Conservation (phyloP, 257 asterid genomes). For the Lavandula angustifolia region DNA sequence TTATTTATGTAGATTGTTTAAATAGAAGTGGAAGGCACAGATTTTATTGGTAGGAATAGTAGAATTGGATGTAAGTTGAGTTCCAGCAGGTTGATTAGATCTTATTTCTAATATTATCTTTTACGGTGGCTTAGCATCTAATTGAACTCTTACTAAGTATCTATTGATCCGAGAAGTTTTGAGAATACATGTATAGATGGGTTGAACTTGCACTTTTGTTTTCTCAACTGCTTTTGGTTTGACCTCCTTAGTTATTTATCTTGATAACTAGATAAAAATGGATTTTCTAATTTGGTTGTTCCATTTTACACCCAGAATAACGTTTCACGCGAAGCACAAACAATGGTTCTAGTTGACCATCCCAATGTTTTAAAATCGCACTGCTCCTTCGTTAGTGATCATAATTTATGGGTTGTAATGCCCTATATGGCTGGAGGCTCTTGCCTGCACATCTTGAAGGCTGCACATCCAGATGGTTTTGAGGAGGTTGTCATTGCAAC, state of each 20-base stretch:
- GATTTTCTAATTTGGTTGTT: conserved; percentile 35
- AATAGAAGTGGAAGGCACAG: too few relatives aligned
- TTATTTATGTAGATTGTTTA: too few relatives aligned
- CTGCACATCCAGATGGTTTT: conserved; percentile 86
- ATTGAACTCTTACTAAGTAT: conserved; percentile 17
- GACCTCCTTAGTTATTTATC: conserved; percentile 11
- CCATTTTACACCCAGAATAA: conserved; percentile 59
- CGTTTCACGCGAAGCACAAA: conserved; percentile 92
- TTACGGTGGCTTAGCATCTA: conserved; percentile 11
- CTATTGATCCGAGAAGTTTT: conserved; percentile 15
- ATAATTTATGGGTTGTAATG: conserved; percentile 95
- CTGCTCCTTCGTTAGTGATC: conserved; percentile 91
- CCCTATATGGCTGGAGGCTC: conserved; percentile 99
- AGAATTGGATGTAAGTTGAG: neutral
- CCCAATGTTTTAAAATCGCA: conserved; percentile 92
- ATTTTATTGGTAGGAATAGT: neutral
- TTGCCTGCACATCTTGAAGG: conserved; percentile 90
- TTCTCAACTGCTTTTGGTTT: conserved; percentile 7
- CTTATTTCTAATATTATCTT: conserved; percentile 5
- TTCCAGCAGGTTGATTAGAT: conserved; percentile 21
- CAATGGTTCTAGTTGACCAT: conserved; percentile 93
- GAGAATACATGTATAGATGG: conserved; percentile 19
- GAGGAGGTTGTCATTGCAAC: conserved; percentile 96
- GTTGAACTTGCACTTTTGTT: conserved; percentile 12
- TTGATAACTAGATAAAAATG: conserved; percentile 26